A percentile compares a stretch with the other conserved stretches of the same genome.
phyloP scores from a whole-genome alignment of 257 asterid genomes.

The Solanum peruvianum region DNA sequence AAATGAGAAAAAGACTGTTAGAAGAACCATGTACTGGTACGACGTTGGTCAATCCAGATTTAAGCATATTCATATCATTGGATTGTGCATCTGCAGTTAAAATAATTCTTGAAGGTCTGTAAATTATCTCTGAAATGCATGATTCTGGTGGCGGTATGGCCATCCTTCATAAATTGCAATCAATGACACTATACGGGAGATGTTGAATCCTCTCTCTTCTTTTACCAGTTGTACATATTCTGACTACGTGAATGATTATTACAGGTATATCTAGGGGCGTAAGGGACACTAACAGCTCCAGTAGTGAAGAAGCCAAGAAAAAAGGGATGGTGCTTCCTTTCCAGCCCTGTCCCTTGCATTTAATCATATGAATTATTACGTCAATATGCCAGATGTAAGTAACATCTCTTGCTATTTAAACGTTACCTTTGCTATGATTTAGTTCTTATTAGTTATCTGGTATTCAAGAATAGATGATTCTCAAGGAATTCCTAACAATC shows the following conservation, averaged over 20 bases:
- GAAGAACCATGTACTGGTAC: neutral
- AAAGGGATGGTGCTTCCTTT: slow-evolving; percentile 93
- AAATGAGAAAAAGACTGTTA: neutral
- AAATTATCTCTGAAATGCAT: neutral
- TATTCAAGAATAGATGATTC: neutral
- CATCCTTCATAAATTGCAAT: neutral
- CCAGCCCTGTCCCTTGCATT: slow-evolving; percentile 85
- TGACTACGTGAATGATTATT: neutral
- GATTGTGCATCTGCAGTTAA: neutral
- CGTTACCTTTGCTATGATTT: neutral
- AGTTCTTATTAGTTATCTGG: neutral
- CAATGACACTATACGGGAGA: neutral
- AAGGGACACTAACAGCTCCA: slow-evolving; percentile 12
- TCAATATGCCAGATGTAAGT: slow-evolving; percentile 92
- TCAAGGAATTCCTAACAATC: neutral
- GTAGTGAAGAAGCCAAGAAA: slow-evolving; percentile 12
- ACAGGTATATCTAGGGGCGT: slow-evolving; percentile 38
- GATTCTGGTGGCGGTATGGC: neutral
- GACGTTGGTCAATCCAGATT: neutral
- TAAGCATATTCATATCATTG: neutral
- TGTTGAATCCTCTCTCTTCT: neutral
- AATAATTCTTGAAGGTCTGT: neutral
- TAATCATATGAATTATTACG: slow-evolving; percentile 76
- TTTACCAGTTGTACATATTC: neutral
- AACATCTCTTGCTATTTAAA: neutral